These are phyloP conservation scores for Yamadazyma ubonensis DNA, from an alignment of 805 yeast species.

Conservation along the genomic window DNA sequence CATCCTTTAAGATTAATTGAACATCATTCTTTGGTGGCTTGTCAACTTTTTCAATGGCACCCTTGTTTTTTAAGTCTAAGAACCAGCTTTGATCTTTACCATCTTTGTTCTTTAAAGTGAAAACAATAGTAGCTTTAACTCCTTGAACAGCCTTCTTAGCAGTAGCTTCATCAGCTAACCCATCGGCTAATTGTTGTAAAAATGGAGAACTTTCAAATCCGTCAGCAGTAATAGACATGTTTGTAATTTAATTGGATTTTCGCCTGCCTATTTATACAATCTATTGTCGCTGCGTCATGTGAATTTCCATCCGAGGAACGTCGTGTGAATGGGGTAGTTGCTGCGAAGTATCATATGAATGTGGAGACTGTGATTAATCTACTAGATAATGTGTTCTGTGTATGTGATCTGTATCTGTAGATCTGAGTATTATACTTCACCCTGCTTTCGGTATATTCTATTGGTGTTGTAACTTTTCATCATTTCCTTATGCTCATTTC, in stretches of 20 bases:
- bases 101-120: conserved; percentile 64
- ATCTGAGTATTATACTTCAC: no score
- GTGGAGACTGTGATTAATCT: no score
- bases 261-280: conserved; percentile 7
- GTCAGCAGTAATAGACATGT: conserved; percentile 29
- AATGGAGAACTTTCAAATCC: conserved; percentile 47
- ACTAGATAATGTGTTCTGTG: no score
- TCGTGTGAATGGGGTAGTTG: no score
- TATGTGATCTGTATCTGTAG: no score
- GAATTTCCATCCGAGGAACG: no score
- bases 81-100: conserved; percentile 62
- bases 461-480: no score
- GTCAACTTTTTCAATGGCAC: conserved; percentile 42
- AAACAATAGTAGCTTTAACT: conserved; percentile 62
- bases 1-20: conserved; percentile 61
- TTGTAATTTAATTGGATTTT: conserved; percentile 1
- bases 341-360: no score
- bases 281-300: no score
- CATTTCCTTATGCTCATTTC: no score
- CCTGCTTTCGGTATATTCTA: no score
- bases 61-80: conserved; percentile 64
- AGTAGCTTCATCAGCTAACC: conserved; percentile 33
- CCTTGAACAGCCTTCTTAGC: conserved; percentile 41
- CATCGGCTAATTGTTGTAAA: conserved; percentile 39
- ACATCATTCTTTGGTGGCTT: conserved; percentile 58